These are phyloP conservation scores for Blumeria hordei DNA, from an alignment of 2,329 filamentous ascomycete genomes.

Conservation along the genomic window DNA sequence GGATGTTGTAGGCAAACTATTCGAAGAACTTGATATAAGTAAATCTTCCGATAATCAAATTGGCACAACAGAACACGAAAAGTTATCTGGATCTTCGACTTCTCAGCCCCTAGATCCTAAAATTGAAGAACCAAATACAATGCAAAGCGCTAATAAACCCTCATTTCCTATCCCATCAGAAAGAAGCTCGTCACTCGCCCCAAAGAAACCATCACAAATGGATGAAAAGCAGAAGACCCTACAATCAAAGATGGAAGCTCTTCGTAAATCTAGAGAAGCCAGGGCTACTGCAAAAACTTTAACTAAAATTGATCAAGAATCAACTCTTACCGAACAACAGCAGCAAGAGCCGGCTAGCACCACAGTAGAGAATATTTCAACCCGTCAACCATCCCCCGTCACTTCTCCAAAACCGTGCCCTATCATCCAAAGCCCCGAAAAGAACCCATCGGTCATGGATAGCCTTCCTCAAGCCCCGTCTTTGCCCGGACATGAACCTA, in stretches of 20 bases:
- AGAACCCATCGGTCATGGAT: neutral
- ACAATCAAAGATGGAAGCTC: constrained; percentile 53
- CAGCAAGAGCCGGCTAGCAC: neutral
- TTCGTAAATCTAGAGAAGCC: constrained; percentile 33
- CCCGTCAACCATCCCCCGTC: neutral
- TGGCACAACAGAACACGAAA: neutral
- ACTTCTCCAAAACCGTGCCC: neutral
- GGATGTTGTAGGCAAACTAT: constrained; percentile 35
- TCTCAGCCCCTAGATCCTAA: constrained; percentile 1
- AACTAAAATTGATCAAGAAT: neutral
- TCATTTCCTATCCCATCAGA: constrained; percentile 96
- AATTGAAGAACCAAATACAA: no score
- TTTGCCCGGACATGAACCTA: neutral
- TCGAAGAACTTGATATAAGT: constrained; percentile 33
- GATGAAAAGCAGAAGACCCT: constrained; percentile 50
- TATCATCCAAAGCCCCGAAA: neutral
- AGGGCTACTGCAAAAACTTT: constrained; percentile 17
- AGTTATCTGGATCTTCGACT: neutral
- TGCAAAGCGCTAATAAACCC: constrained; percentile 57
- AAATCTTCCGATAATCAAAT: neutral
- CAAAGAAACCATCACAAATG: constrained; percentile 27
- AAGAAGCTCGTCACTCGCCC: constrained; percentile 85
- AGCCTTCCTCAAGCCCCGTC: no score
- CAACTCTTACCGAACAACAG: neutral
- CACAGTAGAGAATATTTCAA: neutral